Evolutionary conservation across 2,329 filamentous ascomycete genomes (phyloP).

Genomic region (Fusarium secorum): DNA sequence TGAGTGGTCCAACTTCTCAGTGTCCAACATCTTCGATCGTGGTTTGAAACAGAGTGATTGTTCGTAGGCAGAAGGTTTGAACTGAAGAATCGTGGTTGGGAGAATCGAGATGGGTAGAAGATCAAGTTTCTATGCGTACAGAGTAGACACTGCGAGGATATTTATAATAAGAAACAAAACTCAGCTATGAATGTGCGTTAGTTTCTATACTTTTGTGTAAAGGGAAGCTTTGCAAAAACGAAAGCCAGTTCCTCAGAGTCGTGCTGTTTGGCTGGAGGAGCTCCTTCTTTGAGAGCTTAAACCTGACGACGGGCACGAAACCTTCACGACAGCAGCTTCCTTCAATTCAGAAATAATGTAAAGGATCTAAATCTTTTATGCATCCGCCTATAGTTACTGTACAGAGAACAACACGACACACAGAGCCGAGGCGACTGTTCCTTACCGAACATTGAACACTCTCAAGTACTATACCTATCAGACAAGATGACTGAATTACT

Average conservation of each 20-base stretch:
- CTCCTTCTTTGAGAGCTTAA: background rate
- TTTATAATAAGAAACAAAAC: background rate
- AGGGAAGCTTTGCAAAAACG: background rate
- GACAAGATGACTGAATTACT: background rate
- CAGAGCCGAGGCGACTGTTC: background rate
- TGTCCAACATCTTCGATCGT: background rate
- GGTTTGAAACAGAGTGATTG: background rate
- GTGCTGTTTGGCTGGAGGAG: background rate
- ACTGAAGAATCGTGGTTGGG: background rate
- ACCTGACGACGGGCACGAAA: background rate
- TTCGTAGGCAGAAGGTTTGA: background rate
- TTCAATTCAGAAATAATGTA: rapidly evolving
- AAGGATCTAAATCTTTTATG: background rate
- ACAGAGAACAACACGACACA: rapidly evolving
- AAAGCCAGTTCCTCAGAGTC: background rate
- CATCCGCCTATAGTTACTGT: rapidly evolving
- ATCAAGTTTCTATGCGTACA: background rate
- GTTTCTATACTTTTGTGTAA: background rate
- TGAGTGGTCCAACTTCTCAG: background rate
- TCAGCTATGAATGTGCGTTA: background rate
- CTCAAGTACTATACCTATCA: rapidly evolving
- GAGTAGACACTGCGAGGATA: background rate
- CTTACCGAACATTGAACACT: background rate
- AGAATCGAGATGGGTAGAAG: background rate
- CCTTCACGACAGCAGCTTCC: background rate